Base-by-base conservation (phyloP, 202 grass and related monocot genomes). In the Brachypodium distachyon region DNA sequence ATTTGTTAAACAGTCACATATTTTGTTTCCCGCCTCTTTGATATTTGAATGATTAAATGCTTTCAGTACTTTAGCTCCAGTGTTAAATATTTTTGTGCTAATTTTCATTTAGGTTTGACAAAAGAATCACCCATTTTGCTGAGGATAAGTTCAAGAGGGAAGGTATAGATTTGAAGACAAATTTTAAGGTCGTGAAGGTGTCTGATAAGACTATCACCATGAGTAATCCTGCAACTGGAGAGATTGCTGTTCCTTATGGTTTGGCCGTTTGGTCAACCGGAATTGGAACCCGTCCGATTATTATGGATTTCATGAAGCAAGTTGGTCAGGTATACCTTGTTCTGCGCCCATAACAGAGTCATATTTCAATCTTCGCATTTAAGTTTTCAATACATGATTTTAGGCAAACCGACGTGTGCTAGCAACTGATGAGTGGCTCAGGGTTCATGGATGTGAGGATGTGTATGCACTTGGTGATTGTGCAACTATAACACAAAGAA, bases 101-200 rank as follows among this genome's bases (percentile, higher is more conserved):
- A 53, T 79, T 27, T 63, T 75, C 19, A 61, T 85, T 36, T 46
- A 90, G 91, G 91, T 90, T 93, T 68, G 91, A 93, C 71, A 93
- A 93, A 87, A 93, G 91, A 87, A 93, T 93, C 71, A 85, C 87
- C 9, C 58, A 93, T 63, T 93, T 93, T 90, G 91, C 91, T 69
- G 91, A 90, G 82, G 84, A 85, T 27, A 93, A 93, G 53, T 93
- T 93, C 78, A 77, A 93, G 84, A 85, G 91, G 86, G 71, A 77
- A 12, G 84, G 87, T 43, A 93, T 90, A 69, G 81, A 93, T 80
- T 78, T 93, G 56, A 93, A 87, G 63, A 93, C 91, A 65, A 93
- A 93, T 85, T 93, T 87, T 67, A 84, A 84, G 44, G 91, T 93
- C 6, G 84, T 93, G 11, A 90, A 93, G 75, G 91, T 93, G 57